Base-by-base conservation (phyloP, 148 eudicot species). In the Pouteria glomerata region DNA sequence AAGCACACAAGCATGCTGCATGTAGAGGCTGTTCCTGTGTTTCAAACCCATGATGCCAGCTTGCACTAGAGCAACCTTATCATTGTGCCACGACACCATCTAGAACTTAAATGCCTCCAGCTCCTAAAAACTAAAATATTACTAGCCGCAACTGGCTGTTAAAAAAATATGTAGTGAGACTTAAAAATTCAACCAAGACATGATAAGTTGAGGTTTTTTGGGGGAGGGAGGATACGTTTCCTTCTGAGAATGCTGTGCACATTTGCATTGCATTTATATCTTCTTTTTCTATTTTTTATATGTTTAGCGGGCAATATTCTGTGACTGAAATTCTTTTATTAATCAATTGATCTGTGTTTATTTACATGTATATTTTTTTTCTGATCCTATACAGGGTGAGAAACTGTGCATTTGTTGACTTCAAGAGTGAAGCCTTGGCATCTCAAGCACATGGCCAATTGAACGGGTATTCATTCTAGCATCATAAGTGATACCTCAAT, bases 381-480 rank as follows among this genome's bases (percentile, higher is more conserved):
- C n/a, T 58, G 44, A 60, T 18, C 63, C 1, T 44, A 8, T 58
- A 70, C 79, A 91, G 97, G 80, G 71, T 88, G 73, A 87, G 86
- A 82, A 93, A 89, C 74, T 93, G 89, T 71, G 97, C 92, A 1
- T 93, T 93, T 76, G 87, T 93, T 47, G 98, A 93, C 75, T 93
- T 93, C 82, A 83, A 75, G 74, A 87, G 81, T 76, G 95, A 90
- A 76, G 68, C 79, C 66, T 69, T 82, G 73, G 97, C 98, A 51
- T 81, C 81, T 59, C 97, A 89, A 75, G 98, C 97, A 57, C 95
- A 87, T 42, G 80, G 84, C 60, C 98, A 91, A 77, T 81, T 93
- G 56, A 82, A 86, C 77, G 97, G 98, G 70, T 66, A 66, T 31
- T 26, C 19, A 48, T 45, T n/a, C n/a, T n/a, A n/a, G n/a, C n/a